Conservation (phyloP, 208 protist genomes). For the Strigomonas galati region DNA sequence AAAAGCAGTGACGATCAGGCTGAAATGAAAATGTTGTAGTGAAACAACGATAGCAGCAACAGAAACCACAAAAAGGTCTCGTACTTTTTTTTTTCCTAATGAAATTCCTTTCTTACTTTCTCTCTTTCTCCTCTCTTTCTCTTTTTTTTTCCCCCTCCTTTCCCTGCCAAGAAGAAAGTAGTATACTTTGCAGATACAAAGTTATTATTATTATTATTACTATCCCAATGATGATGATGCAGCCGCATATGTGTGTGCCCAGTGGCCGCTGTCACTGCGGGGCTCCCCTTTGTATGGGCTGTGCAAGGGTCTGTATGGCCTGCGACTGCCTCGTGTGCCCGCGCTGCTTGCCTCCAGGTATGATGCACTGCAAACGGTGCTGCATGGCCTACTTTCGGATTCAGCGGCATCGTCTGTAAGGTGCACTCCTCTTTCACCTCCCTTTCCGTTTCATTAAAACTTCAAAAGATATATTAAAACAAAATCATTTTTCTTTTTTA, state of each 20-base stretch:
- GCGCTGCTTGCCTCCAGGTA: constrained; percentile 44
- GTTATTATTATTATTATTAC: background rate
- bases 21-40: too few species aligned
- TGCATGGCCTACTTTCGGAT: constrained; percentile 67
- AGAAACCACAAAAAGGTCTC: too few species aligned
- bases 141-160: constrained; percentile 2
- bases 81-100: constrained; percentile 10
- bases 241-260: constrained; percentile 39
- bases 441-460: constrained; percentile 17
- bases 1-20: background rate
- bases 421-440: background rate
- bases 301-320: constrained; percentile 55
- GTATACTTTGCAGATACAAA: background rate
- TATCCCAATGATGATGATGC: constrained; percentile 1
- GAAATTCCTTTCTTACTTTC: background rate
- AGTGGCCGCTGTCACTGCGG: constrained; percentile 57
- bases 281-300: constrained; percentile 40
- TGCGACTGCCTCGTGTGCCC: constrained; percentile 66
- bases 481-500: constrained; percentile 17
- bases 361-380: constrained; percentile 74
- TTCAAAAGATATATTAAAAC: constrained; percentile 23
- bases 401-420: constrained; percentile 42
- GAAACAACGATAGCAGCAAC: too few species aligned
- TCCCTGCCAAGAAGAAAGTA: background rate
- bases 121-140: background rate